A percentile compares a stretch with the other conserved stretches of the same genome.
Evolutionary conservation across 345 rosid species (phyloP).

Genomic region (Geranium rotundifolium): DNA sequence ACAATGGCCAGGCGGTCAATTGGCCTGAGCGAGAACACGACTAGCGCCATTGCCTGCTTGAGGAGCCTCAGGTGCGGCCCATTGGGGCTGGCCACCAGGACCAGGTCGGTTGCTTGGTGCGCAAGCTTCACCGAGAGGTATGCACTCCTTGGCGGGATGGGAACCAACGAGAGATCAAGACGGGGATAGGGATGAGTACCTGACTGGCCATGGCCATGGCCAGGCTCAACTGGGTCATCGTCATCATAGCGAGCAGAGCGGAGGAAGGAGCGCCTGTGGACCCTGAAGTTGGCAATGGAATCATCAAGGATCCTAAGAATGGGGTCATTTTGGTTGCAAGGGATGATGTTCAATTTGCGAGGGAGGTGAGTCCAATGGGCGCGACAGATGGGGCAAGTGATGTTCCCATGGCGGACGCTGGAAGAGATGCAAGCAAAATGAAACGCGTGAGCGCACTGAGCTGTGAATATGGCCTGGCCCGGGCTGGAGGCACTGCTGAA

Average conservation of each 20-base stretch:
- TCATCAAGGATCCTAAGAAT: slow-evolving; percentile 60
- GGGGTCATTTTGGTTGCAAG: slow-evolving; percentile 52
- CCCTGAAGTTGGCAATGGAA: slow-evolving; percentile 63
- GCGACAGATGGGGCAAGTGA: slow-evolving; percentile 85
- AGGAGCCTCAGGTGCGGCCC: slow-evolving; percentile 73
- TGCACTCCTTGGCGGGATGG: slow-evolving; percentile 29
- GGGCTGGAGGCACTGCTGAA: slow-evolving; percentile 44
- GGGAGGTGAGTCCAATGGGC: slow-evolving; percentile 92
- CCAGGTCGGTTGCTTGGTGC: slow-evolving; percentile 58
- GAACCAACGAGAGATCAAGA: slow-evolving; percentile 40
- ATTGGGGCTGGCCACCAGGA: slow-evolving; percentile 63
- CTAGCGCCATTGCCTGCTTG: slow-evolving; percentile 75
- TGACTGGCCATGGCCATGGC: slow-evolving; percentile 29
- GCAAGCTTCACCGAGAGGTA: slow-evolving; percentile 56
- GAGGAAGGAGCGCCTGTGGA: slow-evolving; percentile 61
- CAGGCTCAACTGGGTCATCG: slow-evolving; percentile 64
- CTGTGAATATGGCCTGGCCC: slow-evolving; percentile 71
- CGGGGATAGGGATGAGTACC: slow-evolving; percentile 31
- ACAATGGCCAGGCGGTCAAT: slow-evolving; percentile 72
- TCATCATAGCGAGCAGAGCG: slow-evolving; percentile 76
- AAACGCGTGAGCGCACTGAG: slow-evolving; percentile 80
- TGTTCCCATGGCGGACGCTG: slow-evolving; percentile 77
- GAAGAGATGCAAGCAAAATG: slow-evolving; percentile 75
- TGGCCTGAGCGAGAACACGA: slow-evolving; percentile 61
- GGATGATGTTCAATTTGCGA: slow-evolving; percentile 35